Conservation (phyloP, 176 grass and related monocot species). For the Luzula sylvatica region DNA sequence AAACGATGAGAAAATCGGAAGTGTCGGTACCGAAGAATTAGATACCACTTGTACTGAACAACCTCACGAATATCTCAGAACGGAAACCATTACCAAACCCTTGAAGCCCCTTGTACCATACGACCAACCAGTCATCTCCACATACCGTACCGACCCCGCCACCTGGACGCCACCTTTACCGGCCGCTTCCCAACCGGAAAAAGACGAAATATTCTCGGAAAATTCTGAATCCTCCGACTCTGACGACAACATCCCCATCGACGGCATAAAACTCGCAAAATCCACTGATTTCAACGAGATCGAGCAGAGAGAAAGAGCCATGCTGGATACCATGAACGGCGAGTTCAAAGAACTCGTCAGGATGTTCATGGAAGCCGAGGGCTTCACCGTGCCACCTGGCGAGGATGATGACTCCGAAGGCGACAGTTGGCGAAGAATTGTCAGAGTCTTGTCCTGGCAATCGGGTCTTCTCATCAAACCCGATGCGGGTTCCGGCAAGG, state of each 20-base stretch:
- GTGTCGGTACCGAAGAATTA: no score
- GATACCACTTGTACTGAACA: background rate
- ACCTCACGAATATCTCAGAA: conserved; percentile 1
- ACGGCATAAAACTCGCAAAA: conserved; percentile 25
- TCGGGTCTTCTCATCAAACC: conserved; percentile 72
- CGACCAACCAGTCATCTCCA: conserved; percentile 29
- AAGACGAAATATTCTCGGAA: background rate
- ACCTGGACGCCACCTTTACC: conserved; percentile 76
- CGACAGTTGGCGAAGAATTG: conserved; percentile 63
- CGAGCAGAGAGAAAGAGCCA: conserved; percentile 57
- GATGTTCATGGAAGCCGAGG: conserved; percentile 74
- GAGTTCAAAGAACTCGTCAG: conserved; percentile 75
- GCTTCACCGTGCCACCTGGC: conserved; percentile 32
- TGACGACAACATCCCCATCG: conserved; percentile 1
- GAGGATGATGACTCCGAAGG: conserved; percentile 26
- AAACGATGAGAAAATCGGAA: no score
- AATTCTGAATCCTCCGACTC: background rate
- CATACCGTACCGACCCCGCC: conserved; percentile 42
- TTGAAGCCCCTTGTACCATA: conserved; percentile 15
- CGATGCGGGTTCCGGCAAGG: conserved; percentile 64
- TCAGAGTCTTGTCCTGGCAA: conserved; percentile 74
- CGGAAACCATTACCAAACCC: background rate
- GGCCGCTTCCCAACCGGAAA: conserved; percentile 32
- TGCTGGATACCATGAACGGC: conserved; percentile 86
- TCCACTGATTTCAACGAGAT: background rate